These are phyloP conservation scores for Pyracantha coccinea DNA, from an alignment of 331 rosid species.

Conservation along the genomic window DNA sequence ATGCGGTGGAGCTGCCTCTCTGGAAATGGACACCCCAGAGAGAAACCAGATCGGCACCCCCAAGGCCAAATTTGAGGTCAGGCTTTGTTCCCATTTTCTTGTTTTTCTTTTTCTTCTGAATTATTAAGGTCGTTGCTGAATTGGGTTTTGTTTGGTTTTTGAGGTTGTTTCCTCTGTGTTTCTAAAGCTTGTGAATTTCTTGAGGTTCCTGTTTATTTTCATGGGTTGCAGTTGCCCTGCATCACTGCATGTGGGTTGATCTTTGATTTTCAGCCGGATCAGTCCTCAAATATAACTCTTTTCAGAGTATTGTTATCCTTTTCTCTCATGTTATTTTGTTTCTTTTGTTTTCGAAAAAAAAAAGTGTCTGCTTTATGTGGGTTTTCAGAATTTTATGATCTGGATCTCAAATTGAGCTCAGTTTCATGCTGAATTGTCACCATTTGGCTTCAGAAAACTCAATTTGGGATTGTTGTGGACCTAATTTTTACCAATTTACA, in stretches of 20 bases:
- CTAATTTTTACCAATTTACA: not conserved
- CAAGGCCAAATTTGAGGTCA: conserved; percentile 54
- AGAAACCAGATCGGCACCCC: conserved; percentile 62
- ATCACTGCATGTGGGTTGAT: conserved; percentile 24
- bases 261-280: conserved; percentile 1
- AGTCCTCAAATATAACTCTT: not conserved
- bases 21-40: conserved; percentile 85
- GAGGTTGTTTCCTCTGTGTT: not conserved
- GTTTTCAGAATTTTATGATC: not conserved
- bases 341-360: not conserved
- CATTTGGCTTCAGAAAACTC: not conserved
- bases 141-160: conserved; percentile 1
- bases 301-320: too few species aligned
- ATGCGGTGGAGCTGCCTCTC: conserved; percentile 27
- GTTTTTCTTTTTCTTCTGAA: not conserved
- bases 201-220: not conserved
- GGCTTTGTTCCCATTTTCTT: conserved; percentile 1
- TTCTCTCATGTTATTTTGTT: not conserved
- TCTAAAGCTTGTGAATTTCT: not conserved
- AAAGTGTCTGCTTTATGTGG: not conserved
- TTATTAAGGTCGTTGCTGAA: not conserved
- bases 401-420: conserved; percentile 36
- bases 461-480: not conserved
- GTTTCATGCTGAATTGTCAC: not conserved
- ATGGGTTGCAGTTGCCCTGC: conserved; percentile 1